Base-by-base conservation (phyloP, 192 early-diverging fungal species). In the Entophlyctis helioformis region DNA sequence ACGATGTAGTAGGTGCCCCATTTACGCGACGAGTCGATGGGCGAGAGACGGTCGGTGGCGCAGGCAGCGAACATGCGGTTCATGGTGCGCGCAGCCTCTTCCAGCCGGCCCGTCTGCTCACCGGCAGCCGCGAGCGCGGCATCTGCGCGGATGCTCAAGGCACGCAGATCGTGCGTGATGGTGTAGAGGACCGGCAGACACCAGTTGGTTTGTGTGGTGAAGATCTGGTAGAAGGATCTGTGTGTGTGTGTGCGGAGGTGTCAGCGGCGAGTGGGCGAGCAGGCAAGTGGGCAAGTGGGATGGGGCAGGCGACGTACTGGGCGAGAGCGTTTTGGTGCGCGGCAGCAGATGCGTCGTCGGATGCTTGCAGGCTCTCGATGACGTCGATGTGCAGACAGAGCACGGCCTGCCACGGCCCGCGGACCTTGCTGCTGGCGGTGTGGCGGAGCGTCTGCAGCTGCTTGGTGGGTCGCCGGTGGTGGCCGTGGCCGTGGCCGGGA, bases 1-100 rank as follows among this genome's bases (percentile, higher is more conserved):
- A 77, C 80, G 52, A 96, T 75, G 44, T 70, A 82, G 60, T 90
- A 98, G 3, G 85, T 88, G 7, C 95, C 95, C 89, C 87, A 93
- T 53, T 91, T 91, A 25, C 88, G 72, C 12, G 91, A 90, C 20
- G 52, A 48, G 10, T 48, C 48, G 7, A 53, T 20, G 3, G 43
- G 12, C 26, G 35, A 48, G 37, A 53, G 67, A 42, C 87, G 61
- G 48, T 98, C 95, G 3, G 80, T 98, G 50, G 85, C 80, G 53
- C 95, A 98, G 8, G 70, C 39, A 0, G 83, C 79, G 50, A 98
- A 96, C 4, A 84, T 81, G 57, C 88, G 89, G 69, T 86, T 98
- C 36, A 96, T 75, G 0, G 71, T 61, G 32, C 89, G 71, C 24
- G 85, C 87, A 12, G 87, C 79, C 40, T 89, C 85, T 46, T 98